These are phyloP conservation scores for Geotrichum europaeum DNA, from an alignment of 1,139 yeast species.

Conservation along the genomic window DNA sequence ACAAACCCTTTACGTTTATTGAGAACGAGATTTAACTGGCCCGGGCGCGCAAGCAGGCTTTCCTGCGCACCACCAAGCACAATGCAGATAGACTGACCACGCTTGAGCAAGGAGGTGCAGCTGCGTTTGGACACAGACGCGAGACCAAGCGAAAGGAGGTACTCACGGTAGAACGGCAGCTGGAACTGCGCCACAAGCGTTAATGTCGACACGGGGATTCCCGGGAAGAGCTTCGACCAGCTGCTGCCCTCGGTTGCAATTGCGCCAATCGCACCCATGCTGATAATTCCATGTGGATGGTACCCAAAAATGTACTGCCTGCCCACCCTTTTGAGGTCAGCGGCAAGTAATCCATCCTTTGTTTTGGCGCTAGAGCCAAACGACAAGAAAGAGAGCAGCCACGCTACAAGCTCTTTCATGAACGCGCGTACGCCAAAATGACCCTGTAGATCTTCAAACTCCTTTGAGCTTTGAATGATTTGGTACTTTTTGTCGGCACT, in stretches of 20 bases:
- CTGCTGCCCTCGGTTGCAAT: constrained; percentile 75
- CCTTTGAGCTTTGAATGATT: constrained; percentile 7
- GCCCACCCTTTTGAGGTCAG: constrained; percentile 25
- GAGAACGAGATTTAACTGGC: constrained; percentile 57
- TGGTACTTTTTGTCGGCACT: neutral
- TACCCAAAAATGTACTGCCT: constrained; percentile 77
- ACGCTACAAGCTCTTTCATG: neutral
- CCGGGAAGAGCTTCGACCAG: constrained; percentile 69
- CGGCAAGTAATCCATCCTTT: neutral
- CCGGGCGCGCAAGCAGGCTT: constrained; percentile 63
- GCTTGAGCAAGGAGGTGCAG: constrained; percentile 55
- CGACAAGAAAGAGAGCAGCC: constrained; percentile 5
- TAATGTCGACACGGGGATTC: constrained; percentile 68
- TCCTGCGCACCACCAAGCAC: constrained; percentile 97
- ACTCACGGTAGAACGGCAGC: constrained; percentile 86
- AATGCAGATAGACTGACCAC: constrained; percentile 68
- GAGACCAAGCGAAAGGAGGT: constrained; percentile 71
- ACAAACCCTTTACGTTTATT: constrained; percentile 83
- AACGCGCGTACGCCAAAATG: neutral
- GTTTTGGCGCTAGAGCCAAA: neutral
- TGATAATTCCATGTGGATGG: constrained; percentile 96
- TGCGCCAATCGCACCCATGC: constrained; percentile 86
- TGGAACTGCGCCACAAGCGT: constrained; percentile 81
- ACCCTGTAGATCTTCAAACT: neutral
- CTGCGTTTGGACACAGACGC: constrained; percentile 79